Evolutionary conservation across 2,329 filamentous ascomycete genomes (phyloP).

Genomic region (Beauveria caledonica): DNA sequence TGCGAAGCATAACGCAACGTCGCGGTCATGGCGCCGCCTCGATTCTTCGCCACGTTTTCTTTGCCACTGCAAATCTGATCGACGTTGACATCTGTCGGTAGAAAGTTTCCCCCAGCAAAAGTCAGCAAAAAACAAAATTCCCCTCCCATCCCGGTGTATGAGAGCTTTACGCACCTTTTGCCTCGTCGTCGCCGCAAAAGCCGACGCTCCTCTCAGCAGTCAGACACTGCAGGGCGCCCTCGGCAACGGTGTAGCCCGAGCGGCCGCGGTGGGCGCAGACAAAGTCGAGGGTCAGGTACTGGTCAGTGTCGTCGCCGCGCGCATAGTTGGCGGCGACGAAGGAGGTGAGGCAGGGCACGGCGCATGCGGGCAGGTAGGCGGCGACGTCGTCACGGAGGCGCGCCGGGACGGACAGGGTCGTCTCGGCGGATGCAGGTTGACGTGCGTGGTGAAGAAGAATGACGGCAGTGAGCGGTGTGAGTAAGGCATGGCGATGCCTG

Average conservation of each 20-base stretch:
- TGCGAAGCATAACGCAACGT: slow-evolving; percentile 37
- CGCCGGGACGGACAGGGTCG: background rate
- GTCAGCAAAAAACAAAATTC: too few relatives aligned
- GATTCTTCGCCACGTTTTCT: slow-evolving; percentile 43
- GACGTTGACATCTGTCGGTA: slow-evolving; percentile 32
- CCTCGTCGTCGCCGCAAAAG: slow-evolving; percentile 42
- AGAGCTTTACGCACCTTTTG: slow-evolving; percentile 19
- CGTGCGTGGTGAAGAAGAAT: slow-evolving; percentile 9
- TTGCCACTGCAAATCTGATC: slow-evolving; percentile 50
- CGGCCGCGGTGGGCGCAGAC: slow-evolving; percentile 53
- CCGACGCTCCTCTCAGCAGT: slow-evolving; percentile 42
- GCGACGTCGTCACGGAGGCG: slow-evolving; percentile 30
- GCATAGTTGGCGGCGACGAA: slow-evolving; percentile 56
- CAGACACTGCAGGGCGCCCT: slow-evolving; percentile 61
- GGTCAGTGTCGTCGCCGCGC: slow-evolving; percentile 36
- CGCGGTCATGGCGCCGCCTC: slow-evolving; percentile 49
- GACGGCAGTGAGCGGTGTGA: background rate
- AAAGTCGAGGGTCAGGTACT: slow-evolving; percentile 47
- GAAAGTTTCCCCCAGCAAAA: too few relatives aligned
- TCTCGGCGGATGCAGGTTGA: slow-evolving; percentile 15
- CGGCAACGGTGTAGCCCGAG: slow-evolving; percentile 61
- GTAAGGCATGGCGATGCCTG: slow-evolving; percentile 11
- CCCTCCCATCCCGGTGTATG: too few relatives aligned
- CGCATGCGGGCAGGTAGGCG: slow-evolving; percentile 48
- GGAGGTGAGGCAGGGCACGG: slow-evolving; percentile 50